These are phyloP conservation scores for Picea glauca DNA, from an alignment of 75 land plant genomes.

Conservation along the genomic window DNA sequence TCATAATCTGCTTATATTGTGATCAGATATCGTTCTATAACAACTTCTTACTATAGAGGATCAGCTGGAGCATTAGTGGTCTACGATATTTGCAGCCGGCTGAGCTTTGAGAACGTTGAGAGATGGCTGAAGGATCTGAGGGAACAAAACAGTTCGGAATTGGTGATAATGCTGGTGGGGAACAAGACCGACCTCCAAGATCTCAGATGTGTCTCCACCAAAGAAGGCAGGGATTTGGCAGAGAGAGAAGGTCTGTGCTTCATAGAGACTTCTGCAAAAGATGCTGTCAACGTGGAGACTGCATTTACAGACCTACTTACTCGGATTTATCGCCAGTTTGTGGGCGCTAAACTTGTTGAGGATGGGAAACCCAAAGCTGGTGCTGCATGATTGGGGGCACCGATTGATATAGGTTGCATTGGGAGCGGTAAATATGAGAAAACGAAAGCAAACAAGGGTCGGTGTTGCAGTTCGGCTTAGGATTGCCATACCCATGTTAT, in stretches of 20 bases:
- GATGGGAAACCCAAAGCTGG: no score
- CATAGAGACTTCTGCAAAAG: conserved; percentile 40
- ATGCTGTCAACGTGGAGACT: conserved; percentile 26
- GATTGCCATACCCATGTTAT: no score
- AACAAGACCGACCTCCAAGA: conserved; percentile 33
- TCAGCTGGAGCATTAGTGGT: not conserved
- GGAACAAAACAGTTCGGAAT: not conserved
- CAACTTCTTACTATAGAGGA: not conserved
- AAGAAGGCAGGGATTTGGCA: conserved; percentile 40
- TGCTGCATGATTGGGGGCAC: no score
- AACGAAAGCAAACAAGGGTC: no score
- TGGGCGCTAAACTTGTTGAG: not conserved
- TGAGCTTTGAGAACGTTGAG: not conserved
- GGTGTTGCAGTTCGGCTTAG: no score
- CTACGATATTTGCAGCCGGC: not conserved
- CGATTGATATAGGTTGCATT: no score
- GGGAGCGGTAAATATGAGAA: no score
- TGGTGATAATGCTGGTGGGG: conserved; percentile 41
- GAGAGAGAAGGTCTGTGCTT: conserved; percentile 28
- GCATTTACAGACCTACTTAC: conserved; percentile 20
- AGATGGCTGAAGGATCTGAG: not conserved
- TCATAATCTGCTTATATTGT: not conserved
- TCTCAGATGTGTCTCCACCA: conserved; percentile 20
- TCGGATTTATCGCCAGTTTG: not conserved
- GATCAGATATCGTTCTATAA: not conserved